Base-by-base conservation (phyloP, 768 basidiomycete genomes). In the Agaricus sinodeliciosus region DNA sequence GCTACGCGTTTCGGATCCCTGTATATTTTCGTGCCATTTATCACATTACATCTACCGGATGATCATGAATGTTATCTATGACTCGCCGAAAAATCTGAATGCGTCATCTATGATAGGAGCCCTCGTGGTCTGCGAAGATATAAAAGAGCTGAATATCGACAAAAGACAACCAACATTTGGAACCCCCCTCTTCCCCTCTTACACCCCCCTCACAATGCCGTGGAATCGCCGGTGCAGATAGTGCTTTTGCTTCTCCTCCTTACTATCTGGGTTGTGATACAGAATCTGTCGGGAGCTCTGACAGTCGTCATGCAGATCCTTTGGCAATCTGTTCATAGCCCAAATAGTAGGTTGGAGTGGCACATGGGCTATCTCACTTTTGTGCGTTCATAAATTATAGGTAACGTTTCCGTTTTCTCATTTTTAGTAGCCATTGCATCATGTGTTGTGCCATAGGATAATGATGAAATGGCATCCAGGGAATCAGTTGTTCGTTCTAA, bases 281-380 rank as follows among this genome's bases (percentile, higher is more conserved):
- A 73, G 64, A 73, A 58, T 60, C 62, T 47, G 41, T 49, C 59
- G 58, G 48, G 59, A 57, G 55, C 62, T 13, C 64, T 60, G 55
- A 55, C 67, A 69, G 66, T 57, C 1, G 70, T 57, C 69, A 69
- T 69, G 58, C 65, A 58, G 59, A 61, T 26, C 60, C 60, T 31
- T 45, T 64, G 62, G 53, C 63, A 27, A 11, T 76, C 68, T 78
- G 77, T 79, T 80, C 79, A 80, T 80, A 79, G 78, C 72, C 75
- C 70, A 75, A 72, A 77, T 76, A 74, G 74, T 73, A 70, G 69
- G 62, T 31, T 27, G 50, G 61, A 72, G 68, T 75, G 65, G 75
- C 72, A 71, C 25, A 65, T 58, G 59, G 22, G 26, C 59, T 57
- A 55, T 34, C 31, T 49, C 50, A 26, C 34, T 26, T 19, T 37